Conservation (phyloP, 78 protist genomes). For the Guillardia theta region DNA sequence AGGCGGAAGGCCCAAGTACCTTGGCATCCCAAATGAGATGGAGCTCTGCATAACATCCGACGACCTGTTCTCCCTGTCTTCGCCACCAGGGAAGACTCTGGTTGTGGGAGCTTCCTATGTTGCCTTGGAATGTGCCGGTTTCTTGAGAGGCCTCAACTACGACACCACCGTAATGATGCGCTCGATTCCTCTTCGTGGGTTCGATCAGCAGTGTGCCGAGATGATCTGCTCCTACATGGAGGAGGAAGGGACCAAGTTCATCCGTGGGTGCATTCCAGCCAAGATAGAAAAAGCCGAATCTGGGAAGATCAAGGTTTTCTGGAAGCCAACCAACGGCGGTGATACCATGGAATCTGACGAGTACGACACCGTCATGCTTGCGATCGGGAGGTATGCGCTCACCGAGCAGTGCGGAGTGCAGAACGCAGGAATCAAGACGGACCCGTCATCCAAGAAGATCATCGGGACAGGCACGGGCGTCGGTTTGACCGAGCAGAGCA, state of each 20-base stretch:
- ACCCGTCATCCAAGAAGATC: not conserved
- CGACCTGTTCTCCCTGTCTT: constrained; percentile 77
- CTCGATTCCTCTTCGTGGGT: constrained; percentile 84
- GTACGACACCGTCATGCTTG: constrained; percentile 89
- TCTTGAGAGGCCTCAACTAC: constrained; percentile 14
- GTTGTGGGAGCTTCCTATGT: constrained; percentile 87
- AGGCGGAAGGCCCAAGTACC: constrained; percentile 85
- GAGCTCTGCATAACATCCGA: constrained; percentile 85
- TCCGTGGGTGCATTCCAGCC: constrained; percentile 27
- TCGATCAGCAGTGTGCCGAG: constrained; percentile 74
- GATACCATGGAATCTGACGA: constrained; percentile 35
- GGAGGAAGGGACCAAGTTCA: constrained; percentile 33
- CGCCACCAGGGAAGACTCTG: constrained; percentile 54
- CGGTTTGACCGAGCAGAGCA: constrained; percentile 69
- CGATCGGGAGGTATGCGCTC: constrained; percentile 65
- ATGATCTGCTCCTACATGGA: not conserved
- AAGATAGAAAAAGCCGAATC: not conserved
- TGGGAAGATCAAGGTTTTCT: not conserved
- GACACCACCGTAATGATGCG: constrained; percentile 73
- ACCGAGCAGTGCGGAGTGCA: not conserved
- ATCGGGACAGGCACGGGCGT: not conserved
- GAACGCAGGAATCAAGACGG: not conserved
- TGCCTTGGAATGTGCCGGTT: constrained; percentile 84
- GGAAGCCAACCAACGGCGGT: constrained; percentile 19
- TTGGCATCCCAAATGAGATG: not conserved